A percentile compares a stretch with the other conserved stretches of the same genome.
Evolutionary conservation across 139 green algal genomes (phyloP).

Genomic region (Haematococcus lacustris): DNA sequence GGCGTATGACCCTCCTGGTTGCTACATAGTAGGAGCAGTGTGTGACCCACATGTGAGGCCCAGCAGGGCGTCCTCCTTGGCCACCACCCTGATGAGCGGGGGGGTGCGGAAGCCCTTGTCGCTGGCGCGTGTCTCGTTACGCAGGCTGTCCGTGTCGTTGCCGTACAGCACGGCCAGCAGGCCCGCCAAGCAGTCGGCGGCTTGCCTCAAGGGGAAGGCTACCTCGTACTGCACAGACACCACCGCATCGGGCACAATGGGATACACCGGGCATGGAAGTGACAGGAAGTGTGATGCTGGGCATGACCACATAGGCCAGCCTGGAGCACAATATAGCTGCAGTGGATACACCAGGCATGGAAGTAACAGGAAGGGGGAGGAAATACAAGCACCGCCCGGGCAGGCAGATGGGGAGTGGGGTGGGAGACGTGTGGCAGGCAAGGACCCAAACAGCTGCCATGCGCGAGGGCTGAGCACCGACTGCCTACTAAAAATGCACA

Average conservation of each 20-base stretch:
- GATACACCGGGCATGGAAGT: no score
- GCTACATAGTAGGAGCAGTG: neutral
- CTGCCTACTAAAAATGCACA: no score
- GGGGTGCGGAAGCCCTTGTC: constrained; percentile 51
- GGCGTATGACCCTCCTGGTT: neutral
- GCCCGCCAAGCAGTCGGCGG: constrained; percentile 37
- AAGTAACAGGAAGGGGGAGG: no score
- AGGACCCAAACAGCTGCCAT: no score
- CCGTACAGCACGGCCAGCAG: constrained; percentile 42
- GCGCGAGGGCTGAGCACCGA: no score
- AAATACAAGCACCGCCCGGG: no score
- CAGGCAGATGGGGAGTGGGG: no score
- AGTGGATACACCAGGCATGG: no score
- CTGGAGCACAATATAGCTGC: no score
- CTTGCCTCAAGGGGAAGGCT: constrained; percentile 29
- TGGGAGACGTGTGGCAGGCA: no score
- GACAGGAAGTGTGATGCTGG: no score
- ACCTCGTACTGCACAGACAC: constrained; percentile 31
- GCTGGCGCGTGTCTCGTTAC: neutral
- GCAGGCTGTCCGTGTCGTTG: constrained; percentile 13
- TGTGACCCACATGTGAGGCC: constrained; percentile 7
- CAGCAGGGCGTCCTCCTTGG: constrained; percentile 31
- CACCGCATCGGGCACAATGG: neutral
- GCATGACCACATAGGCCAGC: no score
- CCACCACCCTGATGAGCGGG: constrained; percentile 34